Base-by-base conservation (phyloP, 805 yeast species). In the Komagataella phaffii region DNA sequence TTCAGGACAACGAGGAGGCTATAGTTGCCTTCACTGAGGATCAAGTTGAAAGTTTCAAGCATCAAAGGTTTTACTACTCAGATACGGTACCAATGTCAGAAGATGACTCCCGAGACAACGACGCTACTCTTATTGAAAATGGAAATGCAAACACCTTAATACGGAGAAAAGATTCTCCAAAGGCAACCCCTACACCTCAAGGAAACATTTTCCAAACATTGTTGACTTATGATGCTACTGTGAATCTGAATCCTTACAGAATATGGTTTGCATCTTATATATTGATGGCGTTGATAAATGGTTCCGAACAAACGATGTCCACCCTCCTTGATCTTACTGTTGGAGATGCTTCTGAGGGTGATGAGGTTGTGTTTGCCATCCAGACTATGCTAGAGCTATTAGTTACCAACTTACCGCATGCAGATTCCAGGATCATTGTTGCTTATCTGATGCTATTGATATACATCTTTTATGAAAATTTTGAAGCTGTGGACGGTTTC, bases 201-300 rank as follows among this genome's bases (percentile, higher is more conserved):
- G 83, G 79, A 2, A 89, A 88, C 61, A 66, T 93, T 1, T 81
- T 93, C 53, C 70, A 80, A 23, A 76, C 85, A 0, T 64, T 93
- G 6, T 74, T 88, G 57, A 91, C 85, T 56, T 88, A 85, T 59
- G 91, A 90, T 56, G 78, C 81, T 2, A 84, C 80, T 18, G 63
- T 74, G 49, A 78, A 81, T 51, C 66, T 90, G 40, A 91, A 93
- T 57, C 97, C 99, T 0, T 93, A 89, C 62, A 80, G 81, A 59
- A 66, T 80, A 1, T 93, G 96, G 93, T 90, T 91, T 66, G 80
- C 96, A 0, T 70, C 85, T 2, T 75, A 81, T 3, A 69, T 88
- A 3, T 62, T 91, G 19, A 70, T 85, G 46, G 77, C 76, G 51
- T 62, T 89, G 2, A 75, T 89, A 54, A 78, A 77, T 51, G 83